A percentile compares a stretch with the other conserved stretches of the same genome.
These are phyloP conservation scores for Diddensiella transvaalensis DNA, from an alignment of 805 yeast genomes.

Conservation along the genomic window DNA sequence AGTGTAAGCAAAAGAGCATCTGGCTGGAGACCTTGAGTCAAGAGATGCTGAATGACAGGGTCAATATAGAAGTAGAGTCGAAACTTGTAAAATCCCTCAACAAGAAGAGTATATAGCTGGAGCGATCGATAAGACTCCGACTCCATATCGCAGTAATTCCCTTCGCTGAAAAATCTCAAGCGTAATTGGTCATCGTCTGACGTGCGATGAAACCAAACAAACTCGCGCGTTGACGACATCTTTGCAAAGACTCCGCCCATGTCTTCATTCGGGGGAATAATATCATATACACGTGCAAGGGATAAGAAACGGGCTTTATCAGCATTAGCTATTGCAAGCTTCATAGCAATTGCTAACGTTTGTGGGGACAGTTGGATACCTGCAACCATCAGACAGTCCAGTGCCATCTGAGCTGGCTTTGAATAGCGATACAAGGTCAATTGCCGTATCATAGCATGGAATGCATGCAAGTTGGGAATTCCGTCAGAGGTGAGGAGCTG, in stretches of 20 bases:
- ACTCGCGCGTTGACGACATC: slow-evolving; percentile 2
- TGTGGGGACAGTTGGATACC: slow-evolving; percentile 17
- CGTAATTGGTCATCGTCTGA: slow-evolving; percentile 1
- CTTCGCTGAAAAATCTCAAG: slow-evolving; percentile 1
- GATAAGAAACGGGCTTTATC: slow-evolving; percentile 8
- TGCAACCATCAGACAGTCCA: slow-evolving; percentile 28
- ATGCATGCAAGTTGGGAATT: slow-evolving; percentile 25
- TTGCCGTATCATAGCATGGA: slow-evolving; percentile 25
- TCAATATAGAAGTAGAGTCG: slow-evolving; percentile 14
- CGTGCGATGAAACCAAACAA: neutral
- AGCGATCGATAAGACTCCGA: slow-evolving; percentile 1
- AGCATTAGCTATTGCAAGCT: slow-evolving; percentile 15
- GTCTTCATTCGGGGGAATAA: neutral
- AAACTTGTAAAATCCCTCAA: slow-evolving; percentile 19
- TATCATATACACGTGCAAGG: slow-evolving; percentile 12
- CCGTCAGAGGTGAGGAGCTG: slow-evolving; percentile 22
- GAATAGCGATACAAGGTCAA: slow-evolving; percentile 21
- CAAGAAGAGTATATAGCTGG: slow-evolving; percentile 10
- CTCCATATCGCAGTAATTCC: neutral
- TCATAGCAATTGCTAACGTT: slow-evolving; percentile 17
- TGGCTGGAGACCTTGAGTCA: slow-evolving; percentile 4
- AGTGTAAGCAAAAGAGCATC: slow-evolving; percentile 19
- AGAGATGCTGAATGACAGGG: slow-evolving; percentile 10
- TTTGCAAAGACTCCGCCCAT: neutral
- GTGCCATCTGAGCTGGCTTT: slow-evolving; percentile 26